Evolutionary conservation across 2,329 filamentous ascomycete species (phyloP).

Genomic region (Truncatella angustata): DNA sequence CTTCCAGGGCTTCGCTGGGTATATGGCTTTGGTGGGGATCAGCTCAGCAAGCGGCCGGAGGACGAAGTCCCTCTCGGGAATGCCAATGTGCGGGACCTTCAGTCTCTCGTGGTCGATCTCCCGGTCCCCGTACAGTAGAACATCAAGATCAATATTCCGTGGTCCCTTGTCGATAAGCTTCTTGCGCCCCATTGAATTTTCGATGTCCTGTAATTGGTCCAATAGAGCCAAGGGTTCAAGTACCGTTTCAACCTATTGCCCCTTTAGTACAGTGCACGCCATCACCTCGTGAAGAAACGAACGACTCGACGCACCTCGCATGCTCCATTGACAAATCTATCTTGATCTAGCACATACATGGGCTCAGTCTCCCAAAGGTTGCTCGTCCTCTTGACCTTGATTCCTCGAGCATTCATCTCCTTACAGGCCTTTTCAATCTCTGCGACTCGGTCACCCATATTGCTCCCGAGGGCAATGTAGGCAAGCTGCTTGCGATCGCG

Average conservation of each 20-base stretch:
- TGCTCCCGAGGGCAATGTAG: constrained; percentile 89
- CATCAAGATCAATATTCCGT: constrained; percentile 90
- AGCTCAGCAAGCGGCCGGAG: constrained; percentile 81
- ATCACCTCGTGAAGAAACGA: neutral
- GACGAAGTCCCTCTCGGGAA: constrained; percentile 91
- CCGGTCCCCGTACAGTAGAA: constrained; percentile 75
- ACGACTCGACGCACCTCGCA: constrained; percentile 75
- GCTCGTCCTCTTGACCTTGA: constrained; percentile 77
- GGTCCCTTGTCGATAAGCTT: constrained; percentile 93
- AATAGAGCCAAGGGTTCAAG: constrained; percentile 74
- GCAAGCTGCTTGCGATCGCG: constrained; percentile 44
- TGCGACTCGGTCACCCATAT: constrained; percentile 79
- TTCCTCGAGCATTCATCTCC: constrained; percentile 70
- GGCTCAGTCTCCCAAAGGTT: constrained; percentile 91
- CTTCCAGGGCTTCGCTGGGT: constrained; percentile 57
- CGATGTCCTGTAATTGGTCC: constrained; percentile 79
- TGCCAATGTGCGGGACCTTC: constrained; percentile 79
- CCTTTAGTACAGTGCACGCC: constrained; percentile 11
- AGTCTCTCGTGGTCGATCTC: constrained; percentile 68
- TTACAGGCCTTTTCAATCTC: constrained; percentile 83
- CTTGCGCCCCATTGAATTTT: constrained; percentile 72
- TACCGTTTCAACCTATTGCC: constrained; percentile 70
- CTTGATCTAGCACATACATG: constrained; percentile 94
- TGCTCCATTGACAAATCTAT: constrained; percentile 84
- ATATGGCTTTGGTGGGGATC: constrained; percentile 52